Percentiles rank a stretch among this genome's conserved stretches.
Conservation (phyloP, 345 rosid genomes). For the Hypericum perforatum region DNA sequence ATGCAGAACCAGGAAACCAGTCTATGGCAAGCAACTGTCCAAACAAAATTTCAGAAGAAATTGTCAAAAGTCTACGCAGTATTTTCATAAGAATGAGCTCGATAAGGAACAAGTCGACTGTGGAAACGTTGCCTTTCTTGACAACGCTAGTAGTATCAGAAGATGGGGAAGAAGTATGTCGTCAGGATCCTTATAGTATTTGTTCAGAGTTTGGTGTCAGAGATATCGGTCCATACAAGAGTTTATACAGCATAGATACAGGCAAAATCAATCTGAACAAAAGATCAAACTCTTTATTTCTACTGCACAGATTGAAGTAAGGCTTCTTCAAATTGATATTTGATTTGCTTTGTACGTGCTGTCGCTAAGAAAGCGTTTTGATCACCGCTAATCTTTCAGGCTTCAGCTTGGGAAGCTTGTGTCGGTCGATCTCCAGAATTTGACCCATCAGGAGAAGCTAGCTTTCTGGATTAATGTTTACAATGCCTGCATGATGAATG, state of each 20-base stretch:
- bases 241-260: slow-evolving; percentile 38
- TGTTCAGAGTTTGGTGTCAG: slow-evolving; percentile 37
- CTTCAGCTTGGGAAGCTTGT: slow-evolving; percentile 49
- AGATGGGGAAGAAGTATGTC: slow-evolving; percentile 19
- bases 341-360: neutral
- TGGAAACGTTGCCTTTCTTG: slow-evolving; percentile 24
- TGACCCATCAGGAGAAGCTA: slow-evolving; percentile 77
- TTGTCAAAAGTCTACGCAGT: slow-evolving; percentile 50
- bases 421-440: slow-evolving; percentile 41
- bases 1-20: slow-evolving; percentile 27
- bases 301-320: slow-evolving; percentile 58
- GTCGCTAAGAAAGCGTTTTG: no score
- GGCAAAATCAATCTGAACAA: slow-evolving; percentile 37
- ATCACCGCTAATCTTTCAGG: slow-evolving; percentile 22
- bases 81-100: slow-evolving; percentile 55
- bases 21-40: slow-evolving; percentile 30
- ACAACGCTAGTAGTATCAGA: slow-evolving; percentile 21
- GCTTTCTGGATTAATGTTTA: slow-evolving; percentile 92
- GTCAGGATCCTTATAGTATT: slow-evolving; percentile 48
- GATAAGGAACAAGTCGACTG: slow-evolving; percentile 25
- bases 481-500: slow-evolving; percentile 91
- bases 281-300: slow-evolving; percentile 44
- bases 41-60: slow-evolving; percentile 58
- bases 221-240: slow-evolving; percentile 61
- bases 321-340: slow-evolving; percentile 7